Base-by-base conservation (phyloP, 345 rosid species). In the Camelina hispida region DNA sequence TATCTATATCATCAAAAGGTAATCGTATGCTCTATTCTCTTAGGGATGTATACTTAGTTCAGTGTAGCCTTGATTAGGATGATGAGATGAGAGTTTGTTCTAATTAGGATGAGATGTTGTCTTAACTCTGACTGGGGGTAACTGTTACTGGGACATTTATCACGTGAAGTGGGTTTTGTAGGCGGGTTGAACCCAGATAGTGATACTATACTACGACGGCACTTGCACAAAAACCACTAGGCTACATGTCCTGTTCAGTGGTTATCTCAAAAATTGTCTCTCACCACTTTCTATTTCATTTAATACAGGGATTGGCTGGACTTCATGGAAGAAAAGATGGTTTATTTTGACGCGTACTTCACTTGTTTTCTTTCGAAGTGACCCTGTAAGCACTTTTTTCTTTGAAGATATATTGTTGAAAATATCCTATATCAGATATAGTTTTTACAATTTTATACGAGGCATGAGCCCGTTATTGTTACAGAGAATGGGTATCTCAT, bases 1-100 rank as follows among this genome's bases (percentile, higher is more conserved):
- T 92, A 37, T 92, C 84, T 76, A 68, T 90, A 81, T 90, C 93
- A 54, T 89, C 97, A 57, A 92, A 88, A 88, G 97, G 97, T 87
- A 28, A 73, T 66, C 8, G 37, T 34, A 7, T 34, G 76, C 55
- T 62, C 60, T 56, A 28, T 70, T 70, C 58, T 50, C 62, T 69
- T 53, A 38, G n/a, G n/a, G 23, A 14, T 43, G 53, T 40, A 3
- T 40, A 40, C 43, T 38, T 40, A 28, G 37, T 20, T n/a, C 22
- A 73, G 38, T 40, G 9, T 42, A 40, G 32, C 52, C 43, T 72
- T 72, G 25, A 11, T 70, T 62, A 5, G 44, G 22, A 37, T 61
- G 30, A 22, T 50, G 17, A 61, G 30, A 22, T 50, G 17, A 61
- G 75, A 61, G 32, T 57, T 57, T 57, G 50, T 17, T 69, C n/a